A percentile compares a stretch with the other conserved stretches of the same genome.
Conservation (phyloP, 1,139 yeast species). For the Pichiaceae sp. region DNA sequence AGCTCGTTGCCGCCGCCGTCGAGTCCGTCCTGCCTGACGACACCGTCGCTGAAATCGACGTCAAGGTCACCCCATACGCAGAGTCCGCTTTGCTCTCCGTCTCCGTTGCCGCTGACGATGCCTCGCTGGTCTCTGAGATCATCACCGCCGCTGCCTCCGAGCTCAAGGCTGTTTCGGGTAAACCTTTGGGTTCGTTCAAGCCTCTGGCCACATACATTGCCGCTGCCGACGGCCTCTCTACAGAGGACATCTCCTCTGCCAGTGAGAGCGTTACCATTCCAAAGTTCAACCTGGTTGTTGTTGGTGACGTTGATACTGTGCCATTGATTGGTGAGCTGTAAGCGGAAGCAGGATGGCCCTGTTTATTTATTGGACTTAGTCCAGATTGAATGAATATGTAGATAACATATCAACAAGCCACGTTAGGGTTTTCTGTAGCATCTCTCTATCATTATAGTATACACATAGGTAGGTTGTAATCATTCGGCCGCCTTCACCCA, state of each 20-base stretch:
- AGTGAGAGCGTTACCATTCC: conserved; percentile 40
- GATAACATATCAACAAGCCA: too few species aligned
- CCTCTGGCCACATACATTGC: conserved; percentile 28
- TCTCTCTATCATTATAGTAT: too few species aligned
- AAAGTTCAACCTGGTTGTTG: conserved; percentile 78
- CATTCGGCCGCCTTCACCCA: conserved; percentile 47
- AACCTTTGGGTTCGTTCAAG: conserved; percentile 22
- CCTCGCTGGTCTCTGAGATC: conserved; percentile 47
- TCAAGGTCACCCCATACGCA: conserved; percentile 56
- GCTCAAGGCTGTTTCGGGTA: conserved; percentile 24
- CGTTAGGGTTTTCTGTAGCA: too few species aligned
- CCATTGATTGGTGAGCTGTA: conserved; percentile 90
- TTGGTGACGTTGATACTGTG: conserved; percentile 81
- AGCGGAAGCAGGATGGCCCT: conserved; percentile 6
- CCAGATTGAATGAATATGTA: background rate
- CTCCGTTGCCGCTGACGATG: conserved; percentile 51
- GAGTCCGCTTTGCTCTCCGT: conserved; percentile 81
- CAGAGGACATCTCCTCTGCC: conserved; percentile 39
- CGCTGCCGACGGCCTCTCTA: conserved; percentile 29
- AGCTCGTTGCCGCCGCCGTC: conserved; percentile 66
- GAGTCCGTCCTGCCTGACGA: conserved; percentile 51
- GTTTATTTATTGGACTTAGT: background rate
- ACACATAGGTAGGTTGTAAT: too few species aligned
- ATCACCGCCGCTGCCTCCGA: conserved; percentile 49
- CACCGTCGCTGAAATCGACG: conserved; percentile 30